phyloP scores from a whole-genome alignment of 768 basidiomycete species.

The Ramaria sp. region DNA sequence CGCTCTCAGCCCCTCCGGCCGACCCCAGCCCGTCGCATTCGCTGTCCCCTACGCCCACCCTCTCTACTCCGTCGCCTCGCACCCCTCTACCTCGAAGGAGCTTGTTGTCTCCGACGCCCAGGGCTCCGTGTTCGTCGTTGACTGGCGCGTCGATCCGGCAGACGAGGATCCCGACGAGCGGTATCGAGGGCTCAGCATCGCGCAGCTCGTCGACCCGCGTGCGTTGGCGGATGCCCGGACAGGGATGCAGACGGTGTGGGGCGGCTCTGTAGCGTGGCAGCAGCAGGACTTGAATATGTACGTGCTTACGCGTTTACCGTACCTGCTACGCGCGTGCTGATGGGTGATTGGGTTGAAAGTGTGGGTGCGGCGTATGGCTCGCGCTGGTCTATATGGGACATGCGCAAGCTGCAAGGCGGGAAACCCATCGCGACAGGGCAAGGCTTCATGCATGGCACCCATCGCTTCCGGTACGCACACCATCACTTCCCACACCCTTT shows the following conservation, averaged over 20 bases:
- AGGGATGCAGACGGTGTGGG: conserved; percentile 35
- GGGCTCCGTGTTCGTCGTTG: conserved; percentile 67
- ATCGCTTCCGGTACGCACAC: conserved; percentile 51
- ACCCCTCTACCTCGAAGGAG: conserved; percentile 66
- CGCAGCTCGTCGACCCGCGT: conserved; percentile 66
- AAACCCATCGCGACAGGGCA: conserved; percentile 53
- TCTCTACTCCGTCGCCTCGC: conserved; percentile 57
- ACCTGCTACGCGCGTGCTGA: background rate
- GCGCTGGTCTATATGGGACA: conserved; percentile 70
- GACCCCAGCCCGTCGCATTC: conserved; percentile 69
- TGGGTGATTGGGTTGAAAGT: conserved; percentile 25
- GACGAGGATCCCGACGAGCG: conserved; percentile 33
- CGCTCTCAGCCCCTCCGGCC: conserved; percentile 23
- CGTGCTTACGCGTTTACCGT: conserved; percentile 17
- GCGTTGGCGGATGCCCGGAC: conserved; percentile 43
- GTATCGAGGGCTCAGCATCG: conserved; percentile 50
- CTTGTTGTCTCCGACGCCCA: conserved; percentile 67
- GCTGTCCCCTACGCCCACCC: conserved; percentile 65
- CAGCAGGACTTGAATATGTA: conserved; percentile 64
- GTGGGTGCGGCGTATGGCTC: conserved; percentile 67
- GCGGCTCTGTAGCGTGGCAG: conserved; percentile 61
- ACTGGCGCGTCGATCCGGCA: conserved; percentile 66
- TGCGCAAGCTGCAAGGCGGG: conserved; percentile 60
- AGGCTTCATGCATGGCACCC: conserved; percentile 57
- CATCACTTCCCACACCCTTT: background rate